Base-by-base conservation (phyloP, 495 filamentous ascomycete genomes). In the Hypoxylon cercidicola region DNA sequence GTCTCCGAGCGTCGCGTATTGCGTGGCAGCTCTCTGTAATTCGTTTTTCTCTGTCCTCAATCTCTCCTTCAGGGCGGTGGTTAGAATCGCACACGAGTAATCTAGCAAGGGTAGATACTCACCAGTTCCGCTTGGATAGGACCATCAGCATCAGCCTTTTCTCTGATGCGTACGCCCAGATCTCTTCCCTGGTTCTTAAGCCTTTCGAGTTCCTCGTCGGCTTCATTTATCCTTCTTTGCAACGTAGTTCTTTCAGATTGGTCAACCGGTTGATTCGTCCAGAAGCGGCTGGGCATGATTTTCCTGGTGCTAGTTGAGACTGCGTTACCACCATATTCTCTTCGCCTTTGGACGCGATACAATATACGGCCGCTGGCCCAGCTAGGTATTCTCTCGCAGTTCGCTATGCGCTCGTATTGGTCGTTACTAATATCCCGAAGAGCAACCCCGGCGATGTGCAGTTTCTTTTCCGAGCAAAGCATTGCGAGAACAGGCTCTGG, bases 401-500 rank as follows among this genome's bases (percentile, higher is more conserved):
- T 71, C 46, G 85, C 77, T 70, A 96, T 77, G 1, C 63, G 68
- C 13, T 87, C 78, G 69, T 85, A 92, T 58, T 90, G 85, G 25
- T 84, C 76, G 5, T 90, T 82, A 1, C 74, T 83, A 28, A 91
- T 84, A 20, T 91, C 85, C n/a, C 66, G 70, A 40, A 86, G 75
- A 12, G 83, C 77, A 35, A 96, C 80, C 0, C 84, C 89, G 0
- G 89, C 89, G n/a, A 77, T 74, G 64, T 96, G 85, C 2, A 97
- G 63, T 19, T 74, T 79, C 18, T 79, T 80, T 50, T 90, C 87
- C 20, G 82, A 81, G 69, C 91, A 97, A 28, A 99, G 83, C 89
- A 96, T 93, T 19, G 91, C 87, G 25, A 97, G 76, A 2, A 99
- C 91, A 3, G 92, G 87, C 13, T 90, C 90, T 1, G 95, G 95